These are phyloP conservation scores for Aeschynomene evenia DNA, from an alignment of 306 rosid genomes.

Conservation along the genomic window DNA sequence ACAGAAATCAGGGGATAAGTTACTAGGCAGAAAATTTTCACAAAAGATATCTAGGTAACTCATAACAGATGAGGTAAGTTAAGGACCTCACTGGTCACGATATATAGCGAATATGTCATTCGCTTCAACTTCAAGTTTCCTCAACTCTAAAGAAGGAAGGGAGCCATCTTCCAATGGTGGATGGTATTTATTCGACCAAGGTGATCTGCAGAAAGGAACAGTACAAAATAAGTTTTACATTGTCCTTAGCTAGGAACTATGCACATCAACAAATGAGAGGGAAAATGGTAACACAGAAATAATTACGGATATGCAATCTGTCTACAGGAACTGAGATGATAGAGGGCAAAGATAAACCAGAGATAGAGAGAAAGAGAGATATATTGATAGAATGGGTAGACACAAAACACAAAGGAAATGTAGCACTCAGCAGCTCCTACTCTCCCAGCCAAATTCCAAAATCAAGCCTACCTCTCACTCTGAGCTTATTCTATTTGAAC, in stretches of 20 bases:
- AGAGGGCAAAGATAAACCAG: too few species aligned
- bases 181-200: slow-evolving; percentile 93
- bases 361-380: too few species aligned
- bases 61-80: slow-evolving; percentile 64
- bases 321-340: background rate
- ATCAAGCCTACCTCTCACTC: too few species aligned
- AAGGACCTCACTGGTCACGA: slow-evolving; percentile 99
- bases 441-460: too few species aligned
- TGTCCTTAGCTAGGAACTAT: background rate
- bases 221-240: background rate
- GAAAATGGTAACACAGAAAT: background rate
- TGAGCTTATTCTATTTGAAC: too few species aligned
- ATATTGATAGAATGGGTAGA: too few species aligned
- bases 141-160: slow-evolving; percentile 70
- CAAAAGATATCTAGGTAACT: slow-evolving; percentile 2
- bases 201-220: slow-evolving; percentile 63
- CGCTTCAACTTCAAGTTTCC: slow-evolving; percentile 94
- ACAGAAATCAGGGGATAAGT: background rate
- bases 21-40: slow-evolving; percentile 12
- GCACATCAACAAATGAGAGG: background rate
- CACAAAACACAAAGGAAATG: too few species aligned
- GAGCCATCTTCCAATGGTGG: slow-evolving; percentile 86
- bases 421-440: too few species aligned
- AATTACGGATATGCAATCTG: slow-evolving; percentile 6
- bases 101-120: slow-evolving; percentile 84